These are phyloP conservation scores for Torulaspora delbrueckii DNA, from an alignment of 805 yeast genomes.

Conservation along the genomic window DNA sequence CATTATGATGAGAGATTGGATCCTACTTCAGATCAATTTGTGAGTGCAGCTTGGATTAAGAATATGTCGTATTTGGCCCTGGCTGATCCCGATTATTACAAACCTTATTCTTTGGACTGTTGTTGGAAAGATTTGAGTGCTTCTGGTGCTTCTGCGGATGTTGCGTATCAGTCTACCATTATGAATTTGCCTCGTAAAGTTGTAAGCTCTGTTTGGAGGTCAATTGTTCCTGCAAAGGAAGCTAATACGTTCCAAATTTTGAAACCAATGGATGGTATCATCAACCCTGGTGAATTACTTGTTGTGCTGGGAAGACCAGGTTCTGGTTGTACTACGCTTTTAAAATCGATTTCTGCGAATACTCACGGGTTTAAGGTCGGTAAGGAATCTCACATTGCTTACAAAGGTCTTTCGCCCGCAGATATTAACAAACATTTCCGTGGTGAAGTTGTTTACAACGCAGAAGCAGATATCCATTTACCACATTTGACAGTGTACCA, in stretches of 20 bases:
- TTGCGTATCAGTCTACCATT: conserved; percentile 61
- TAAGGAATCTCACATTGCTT: conserved; percentile 43
- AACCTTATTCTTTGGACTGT: conserved; percentile 55
- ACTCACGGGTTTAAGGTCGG: conserved; percentile 56
- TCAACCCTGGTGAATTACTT: conserved; percentile 59
- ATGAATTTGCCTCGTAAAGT: conserved; percentile 40
- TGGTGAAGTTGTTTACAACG: conserved; percentile 68
- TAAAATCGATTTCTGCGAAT: conserved; percentile 54
- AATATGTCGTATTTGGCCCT: conserved; percentile 51
- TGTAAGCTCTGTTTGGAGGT: conserved; percentile 20
- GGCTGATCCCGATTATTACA: conserved; percentile 57
- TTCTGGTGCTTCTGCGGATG: conserved; percentile 60
- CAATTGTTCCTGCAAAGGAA: conserved; percentile 24
- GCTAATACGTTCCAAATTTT: conserved; percentile 44
- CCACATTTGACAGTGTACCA: conserved; percentile 65
- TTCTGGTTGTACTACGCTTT: conserved; percentile 68
- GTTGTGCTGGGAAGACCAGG: conserved; percentile 75
- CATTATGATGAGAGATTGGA: conserved; percentile 44
- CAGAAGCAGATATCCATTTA: conserved; percentile 64
- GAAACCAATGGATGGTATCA: conserved; percentile 61
- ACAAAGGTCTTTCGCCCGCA: conserved; percentile 49
- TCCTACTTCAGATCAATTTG: conserved; percentile 55
- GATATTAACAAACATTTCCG: conserved; percentile 51
- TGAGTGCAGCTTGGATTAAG: conserved; percentile 62
- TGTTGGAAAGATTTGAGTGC: conserved; percentile 57